These are phyloP conservation scores for Cytospora chrysosperma DNA, from an alignment of 2,329 filamentous ascomycete genomes.

Conservation along the genomic window DNA sequence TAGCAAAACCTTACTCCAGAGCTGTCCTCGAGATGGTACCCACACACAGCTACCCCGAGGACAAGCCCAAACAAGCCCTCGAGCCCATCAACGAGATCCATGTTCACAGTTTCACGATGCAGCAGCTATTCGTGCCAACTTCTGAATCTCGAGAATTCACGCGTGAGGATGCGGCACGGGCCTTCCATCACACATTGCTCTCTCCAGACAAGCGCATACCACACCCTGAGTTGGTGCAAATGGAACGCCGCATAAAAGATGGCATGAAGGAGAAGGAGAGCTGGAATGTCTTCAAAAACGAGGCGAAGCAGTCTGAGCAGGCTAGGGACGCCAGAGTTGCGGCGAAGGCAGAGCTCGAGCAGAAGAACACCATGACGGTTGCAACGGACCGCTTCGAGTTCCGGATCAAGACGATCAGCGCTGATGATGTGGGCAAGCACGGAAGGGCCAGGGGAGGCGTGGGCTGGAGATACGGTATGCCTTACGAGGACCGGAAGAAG, in stretches of 20 bases:
- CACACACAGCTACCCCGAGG: constrained; percentile 55
- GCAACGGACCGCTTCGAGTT: constrained; percentile 59
- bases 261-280: constrained; percentile 40
- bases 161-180: constrained; percentile 63
- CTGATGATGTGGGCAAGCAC: constrained; percentile 53
- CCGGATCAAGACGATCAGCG: constrained; percentile 59
- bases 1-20: constrained; percentile 74
- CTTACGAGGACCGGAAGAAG: constrained; percentile 60
- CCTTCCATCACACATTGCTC: constrained; percentile 60
- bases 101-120: constrained; percentile 59
- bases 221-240: constrained; percentile 59
- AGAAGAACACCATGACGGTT: constrained; percentile 44
- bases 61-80: constrained; percentile 45
- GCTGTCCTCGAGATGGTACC: constrained; percentile 82
- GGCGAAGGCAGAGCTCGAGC: constrained; percentile 36
- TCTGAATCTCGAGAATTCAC: constrained; percentile 64
- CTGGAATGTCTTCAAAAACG: constrained; percentile 39
- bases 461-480: constrained; percentile 64
- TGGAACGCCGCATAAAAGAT: constrained; percentile 49
- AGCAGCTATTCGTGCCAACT: constrained; percentile 64
- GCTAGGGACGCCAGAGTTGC: constrained; percentile 42
- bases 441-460: constrained; percentile 52
- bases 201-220: constrained; percentile 61
- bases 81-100: constrained; percentile 66
- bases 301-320: constrained; percentile 41